Evolutionary conservation across 257 asterid genomes (phyloP).

Genomic region (Plantago major): DNA sequence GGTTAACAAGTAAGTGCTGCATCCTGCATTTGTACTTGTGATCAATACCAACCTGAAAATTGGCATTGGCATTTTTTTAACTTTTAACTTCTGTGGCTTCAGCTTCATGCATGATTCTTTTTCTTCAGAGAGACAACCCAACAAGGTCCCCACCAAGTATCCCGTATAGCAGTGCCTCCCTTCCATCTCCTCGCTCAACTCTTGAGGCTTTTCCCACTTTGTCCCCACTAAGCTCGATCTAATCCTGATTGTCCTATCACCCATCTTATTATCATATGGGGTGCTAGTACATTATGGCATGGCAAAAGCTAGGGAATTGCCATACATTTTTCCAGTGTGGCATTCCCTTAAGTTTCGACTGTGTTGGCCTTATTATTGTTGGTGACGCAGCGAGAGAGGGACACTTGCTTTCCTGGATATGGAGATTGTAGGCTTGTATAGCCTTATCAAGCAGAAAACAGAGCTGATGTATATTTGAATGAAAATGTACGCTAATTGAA

Average conservation of each 20-base stretch:
- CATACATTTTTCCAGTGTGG: too few species aligned
- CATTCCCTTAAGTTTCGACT: too few species aligned
- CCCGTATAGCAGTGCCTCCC: constrained; percentile 21
- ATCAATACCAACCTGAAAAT: neutral
- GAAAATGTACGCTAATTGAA: constrained; percentile 7
- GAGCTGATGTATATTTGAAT: neutral
- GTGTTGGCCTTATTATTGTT: too few species aligned
- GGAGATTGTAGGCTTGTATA: neutral
- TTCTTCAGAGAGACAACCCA: constrained; percentile 32
- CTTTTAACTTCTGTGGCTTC: constrained; percentile 20
- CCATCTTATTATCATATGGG: constrained; percentile 5
- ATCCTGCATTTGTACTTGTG: neutral
- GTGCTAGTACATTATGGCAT: constrained; percentile 13
- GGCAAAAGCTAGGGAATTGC: constrained; percentile 8
- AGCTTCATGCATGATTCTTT: constrained; percentile 35
- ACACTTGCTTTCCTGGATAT: neutral
- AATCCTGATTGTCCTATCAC: constrained; percentile 10
- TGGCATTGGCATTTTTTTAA: constrained; percentile 5
- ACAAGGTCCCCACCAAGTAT: constrained; percentile 24
- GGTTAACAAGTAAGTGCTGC: constrained; percentile 40
- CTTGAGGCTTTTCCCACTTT: constrained; percentile 25
- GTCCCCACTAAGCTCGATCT: constrained; percentile 18
- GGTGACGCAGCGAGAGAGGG: too few species aligned
- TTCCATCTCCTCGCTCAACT: constrained; percentile 28
- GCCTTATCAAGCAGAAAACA: neutral